phyloP scores from a whole-genome alignment of 495 filamentous ascomycete species.

The Penicillium odoratum region DNA sequence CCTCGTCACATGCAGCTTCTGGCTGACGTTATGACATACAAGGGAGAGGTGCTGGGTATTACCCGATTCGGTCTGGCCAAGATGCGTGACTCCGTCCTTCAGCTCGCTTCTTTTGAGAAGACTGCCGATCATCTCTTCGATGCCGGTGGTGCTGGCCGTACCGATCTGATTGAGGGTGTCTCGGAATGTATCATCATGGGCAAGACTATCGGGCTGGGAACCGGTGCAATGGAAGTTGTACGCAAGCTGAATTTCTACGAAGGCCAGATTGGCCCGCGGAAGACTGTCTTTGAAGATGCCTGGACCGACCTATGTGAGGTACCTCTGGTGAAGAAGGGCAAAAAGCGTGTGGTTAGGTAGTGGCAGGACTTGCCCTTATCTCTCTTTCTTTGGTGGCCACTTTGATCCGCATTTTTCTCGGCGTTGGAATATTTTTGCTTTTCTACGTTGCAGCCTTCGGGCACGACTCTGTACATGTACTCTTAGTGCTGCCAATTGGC shows the following conservation, averaged over 20 bases:
- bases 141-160: conserved; percentile 85
- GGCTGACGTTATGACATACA: conserved; percentile 99
- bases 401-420: conserved; percentile 23
- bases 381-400: background rate
- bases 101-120: conserved; percentile 97
- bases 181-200: conserved; percentile 99
- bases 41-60: conserved; percentile 96
- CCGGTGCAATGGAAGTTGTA: conserved; percentile 87
- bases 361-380: conserved; percentile 9
- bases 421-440: conserved; percentile 25
- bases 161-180: conserved; percentile 86
- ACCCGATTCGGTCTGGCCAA: conserved; percentile 95
- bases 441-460: conserved; percentile 8
- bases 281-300: conserved; percentile 74
- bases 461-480: conserved; percentile 28
- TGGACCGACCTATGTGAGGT: conserved; percentile 53
- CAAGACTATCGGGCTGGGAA: conserved; percentile 86
- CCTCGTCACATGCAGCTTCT: conserved; percentile 97
- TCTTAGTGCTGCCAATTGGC: conserved; percentile 15
- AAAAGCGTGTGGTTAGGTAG: conserved; percentile 27
- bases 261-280: conserved; percentile 60
- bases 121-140: conserved; percentile 98
- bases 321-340: conserved; percentile 21
- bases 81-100: conserved; percentile 93
- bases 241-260: conserved; percentile 67